Evolutionary conservation across 108 stramenopile species (phyloP).

Genomic region (Schizochytrium sp.): DNA sequence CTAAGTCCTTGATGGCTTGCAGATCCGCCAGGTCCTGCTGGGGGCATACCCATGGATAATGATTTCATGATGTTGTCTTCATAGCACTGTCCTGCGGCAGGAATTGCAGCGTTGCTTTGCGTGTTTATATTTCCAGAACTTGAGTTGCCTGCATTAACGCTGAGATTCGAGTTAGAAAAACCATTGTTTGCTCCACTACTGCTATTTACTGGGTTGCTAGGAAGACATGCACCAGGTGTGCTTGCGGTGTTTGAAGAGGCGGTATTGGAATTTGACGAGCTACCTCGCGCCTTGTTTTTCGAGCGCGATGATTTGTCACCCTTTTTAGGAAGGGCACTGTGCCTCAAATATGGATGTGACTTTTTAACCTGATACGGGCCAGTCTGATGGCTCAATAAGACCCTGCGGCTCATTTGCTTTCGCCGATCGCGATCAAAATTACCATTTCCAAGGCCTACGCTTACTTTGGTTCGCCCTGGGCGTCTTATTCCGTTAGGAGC

Average conservation of each 20-base stretch:
- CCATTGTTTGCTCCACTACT: too few species aligned
- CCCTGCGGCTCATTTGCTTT: neutral
- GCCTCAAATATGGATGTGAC: slow-evolving; percentile 19
- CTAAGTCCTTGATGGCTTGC: neutral
- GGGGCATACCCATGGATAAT: neutral
- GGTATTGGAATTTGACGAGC: neutral
- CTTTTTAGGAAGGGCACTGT: neutral
- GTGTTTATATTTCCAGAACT: too few species aligned
- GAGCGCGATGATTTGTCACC: neutral
- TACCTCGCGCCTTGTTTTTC: neutral
- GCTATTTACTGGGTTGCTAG: neutral
- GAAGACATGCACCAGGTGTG: neutral
- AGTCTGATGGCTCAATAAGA: neutral
- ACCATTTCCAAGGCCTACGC: neutral
- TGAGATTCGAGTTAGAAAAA: too few species aligned
- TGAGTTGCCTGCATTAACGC: too few species aligned
- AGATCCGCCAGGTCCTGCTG: neutral
- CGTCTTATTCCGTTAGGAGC: slow-evolving; percentile 10
- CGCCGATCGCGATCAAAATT: neutral
- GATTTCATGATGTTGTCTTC: neutral
- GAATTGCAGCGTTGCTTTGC: neutral
- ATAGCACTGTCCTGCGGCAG: neutral
- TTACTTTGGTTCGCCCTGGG: neutral
- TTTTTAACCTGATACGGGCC: slow-evolving; percentile 11
- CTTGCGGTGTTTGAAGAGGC: slow-evolving; percentile 2